Evolutionary conservation across 805 yeast genomes (phyloP).

Genomic region (Candida endomychidarum): DNA sequence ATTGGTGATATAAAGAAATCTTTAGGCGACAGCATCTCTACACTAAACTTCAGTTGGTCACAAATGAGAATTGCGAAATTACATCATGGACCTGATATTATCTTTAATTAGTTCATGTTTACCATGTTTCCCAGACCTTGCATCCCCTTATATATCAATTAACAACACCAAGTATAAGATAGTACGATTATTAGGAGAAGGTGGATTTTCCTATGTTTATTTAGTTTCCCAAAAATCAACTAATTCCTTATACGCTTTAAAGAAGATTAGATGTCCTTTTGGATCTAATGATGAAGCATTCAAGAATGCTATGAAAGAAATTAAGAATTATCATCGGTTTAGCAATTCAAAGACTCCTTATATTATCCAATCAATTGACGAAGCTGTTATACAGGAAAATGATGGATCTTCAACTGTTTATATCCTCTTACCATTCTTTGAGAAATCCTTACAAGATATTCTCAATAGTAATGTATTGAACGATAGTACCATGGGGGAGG

Average conservation of each 20-base stretch:
- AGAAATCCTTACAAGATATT: constrained; percentile 73
- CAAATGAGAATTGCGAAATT: constrained; percentile 5
- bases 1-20: constrained; percentile 10
- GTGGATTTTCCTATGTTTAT: constrained; percentile 86
- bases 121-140: constrained; percentile 45
- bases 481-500: constrained; percentile 54
- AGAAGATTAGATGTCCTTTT: constrained; percentile 84
- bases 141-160: constrained; percentile 58
- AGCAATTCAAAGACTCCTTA: constrained; percentile 53
- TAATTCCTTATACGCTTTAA: constrained; percentile 63
- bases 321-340: constrained; percentile 72
- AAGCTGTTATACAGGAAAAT: constrained; percentile 64
- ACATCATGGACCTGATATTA: constrained; percentile 11
- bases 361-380: constrained; percentile 69
- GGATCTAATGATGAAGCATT: constrained; percentile 70
- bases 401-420: constrained; percentile 82
- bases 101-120: constrained; percentile 31
- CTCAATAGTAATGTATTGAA: constrained; percentile 64
- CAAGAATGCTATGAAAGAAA: constrained; percentile 68
- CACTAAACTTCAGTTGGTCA: no score
- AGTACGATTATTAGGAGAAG: constrained; percentile 78
- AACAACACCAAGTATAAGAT: constrained; percentile 65
- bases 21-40: constrained; percentile 10
- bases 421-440: constrained; percentile 76
- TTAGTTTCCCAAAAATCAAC: constrained; percentile 55